Conservation (phyloP, 768 basidiomycete species). For the Tulasnella sp. region DNA sequence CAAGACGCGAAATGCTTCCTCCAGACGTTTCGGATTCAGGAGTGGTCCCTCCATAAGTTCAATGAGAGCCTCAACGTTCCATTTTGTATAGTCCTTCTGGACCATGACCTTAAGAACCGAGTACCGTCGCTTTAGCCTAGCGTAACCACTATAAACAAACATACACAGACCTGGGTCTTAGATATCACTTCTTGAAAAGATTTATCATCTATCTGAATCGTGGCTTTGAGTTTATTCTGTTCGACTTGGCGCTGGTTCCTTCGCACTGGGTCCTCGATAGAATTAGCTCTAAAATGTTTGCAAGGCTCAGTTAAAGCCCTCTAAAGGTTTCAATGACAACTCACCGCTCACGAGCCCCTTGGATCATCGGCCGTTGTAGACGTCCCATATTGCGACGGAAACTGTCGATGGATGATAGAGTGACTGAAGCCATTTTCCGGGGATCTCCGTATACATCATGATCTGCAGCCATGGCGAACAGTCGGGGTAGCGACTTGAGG, state of each 20-base stretch:
- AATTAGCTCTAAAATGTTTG: slow-evolving; percentile 33
- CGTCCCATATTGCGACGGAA: slow-evolving; percentile 82
- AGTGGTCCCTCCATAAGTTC: slow-evolving; percentile 89
- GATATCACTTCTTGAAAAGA: slow-evolving; percentile 76
- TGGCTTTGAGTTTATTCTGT: slow-evolving; percentile 77
- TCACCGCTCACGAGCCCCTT: slow-evolving; percentile 56
- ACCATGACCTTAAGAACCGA: slow-evolving; percentile 52
- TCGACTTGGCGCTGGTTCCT: slow-evolving; percentile 86
- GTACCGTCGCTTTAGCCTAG: not conserved
- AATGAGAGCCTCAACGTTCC: slow-evolving; percentile 83
- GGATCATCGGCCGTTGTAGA: slow-evolving; percentile 46
- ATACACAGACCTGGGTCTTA: slow-evolving; percentile 62
- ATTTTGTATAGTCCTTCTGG: slow-evolving; percentile 80
- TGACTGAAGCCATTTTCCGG: slow-evolving; percentile 71
- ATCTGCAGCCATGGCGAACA: slow-evolving; percentile 71
- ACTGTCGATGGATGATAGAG: slow-evolving; percentile 81
- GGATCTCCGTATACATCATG: slow-evolving; percentile 60
- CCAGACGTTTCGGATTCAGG: slow-evolving; percentile 80
- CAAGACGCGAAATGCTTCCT: slow-evolving; percentile 86
- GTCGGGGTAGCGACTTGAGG: slow-evolving; percentile 61
- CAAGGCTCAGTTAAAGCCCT: slow-evolving; percentile 38
- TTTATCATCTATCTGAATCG: slow-evolving; percentile 92
- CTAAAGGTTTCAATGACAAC: slow-evolving; percentile 29
- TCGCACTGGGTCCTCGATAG: slow-evolving; percentile 71
- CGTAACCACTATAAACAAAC: no score